Percentiles rank a stretch among this genome's conserved stretches.
Evolutionary conservation across 495 filamentous ascomycete species (phyloP).

Genomic region (Trichocladium antarcticum): DNA sequence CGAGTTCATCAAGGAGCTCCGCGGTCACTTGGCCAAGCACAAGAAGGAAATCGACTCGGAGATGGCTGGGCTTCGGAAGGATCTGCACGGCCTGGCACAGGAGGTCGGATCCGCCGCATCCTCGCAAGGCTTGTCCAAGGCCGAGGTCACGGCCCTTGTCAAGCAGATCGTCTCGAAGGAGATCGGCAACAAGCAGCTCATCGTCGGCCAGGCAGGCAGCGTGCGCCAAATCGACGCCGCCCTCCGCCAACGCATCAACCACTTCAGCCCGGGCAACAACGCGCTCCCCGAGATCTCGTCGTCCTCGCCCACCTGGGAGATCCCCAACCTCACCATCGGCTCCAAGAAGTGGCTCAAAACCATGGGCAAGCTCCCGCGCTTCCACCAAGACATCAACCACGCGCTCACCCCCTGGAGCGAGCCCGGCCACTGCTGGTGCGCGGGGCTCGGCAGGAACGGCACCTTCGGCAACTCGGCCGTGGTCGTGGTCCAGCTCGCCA

Average conservation of each 20-base stretch:
- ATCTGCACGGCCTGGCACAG: constrained; percentile 9
- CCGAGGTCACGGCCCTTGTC: constrained; percentile 27
- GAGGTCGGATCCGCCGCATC: constrained; percentile 4
- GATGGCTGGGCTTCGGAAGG: constrained; percentile 11
- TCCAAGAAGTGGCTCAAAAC: constrained; percentile 19
- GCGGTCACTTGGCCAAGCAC: constrained; percentile 10
- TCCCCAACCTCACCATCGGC: constrained; percentile 5
- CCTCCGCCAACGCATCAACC: constrained; percentile 32
- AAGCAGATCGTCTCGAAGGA: constrained; percentile 28
- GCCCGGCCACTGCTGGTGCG: constrained; percentile 59
- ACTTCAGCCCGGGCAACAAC: constrained; percentile 29
- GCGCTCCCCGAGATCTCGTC: constrained; percentile 22
- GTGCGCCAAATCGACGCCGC: constrained; percentile 19
- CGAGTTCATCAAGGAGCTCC: constrained; percentile 21
- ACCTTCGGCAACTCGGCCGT: constrained; percentile 18
- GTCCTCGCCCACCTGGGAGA: constrained; percentile 22
- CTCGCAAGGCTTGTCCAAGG: constrained; percentile 16
- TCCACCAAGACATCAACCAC: constrained; percentile 16
- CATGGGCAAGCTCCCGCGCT: constrained; percentile 19
- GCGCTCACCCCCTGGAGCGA: constrained; percentile 50
- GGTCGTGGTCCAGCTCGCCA: constrained; percentile 39
- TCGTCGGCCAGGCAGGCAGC: constrained; percentile 14
- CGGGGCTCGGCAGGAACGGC: constrained; percentile 23
- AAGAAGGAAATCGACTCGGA: constrained; percentile 15
- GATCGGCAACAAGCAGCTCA: constrained; percentile 26